Evolutionary conservation across 768 basidiomycete genomes (phyloP).

Genomic region (Infundibulicybe gibba): DNA sequence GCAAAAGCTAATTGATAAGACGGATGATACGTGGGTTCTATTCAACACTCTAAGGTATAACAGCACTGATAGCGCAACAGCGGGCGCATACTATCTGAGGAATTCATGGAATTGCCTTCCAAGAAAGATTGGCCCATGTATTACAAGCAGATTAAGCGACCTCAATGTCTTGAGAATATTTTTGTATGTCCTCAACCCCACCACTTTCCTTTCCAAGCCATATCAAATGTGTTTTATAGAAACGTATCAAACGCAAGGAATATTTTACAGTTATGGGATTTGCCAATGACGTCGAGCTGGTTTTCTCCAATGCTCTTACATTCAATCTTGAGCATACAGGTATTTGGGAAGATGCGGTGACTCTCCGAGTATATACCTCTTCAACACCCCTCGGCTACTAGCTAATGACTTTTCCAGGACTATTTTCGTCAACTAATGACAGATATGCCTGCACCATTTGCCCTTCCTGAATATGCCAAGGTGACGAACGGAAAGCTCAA

Average conservation of each 20-base stretch:
- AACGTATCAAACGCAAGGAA: constrained; percentile 76
- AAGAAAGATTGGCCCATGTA: constrained; percentile 78
- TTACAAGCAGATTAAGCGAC: constrained; percentile 75
- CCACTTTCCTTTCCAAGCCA: constrained; percentile 1
- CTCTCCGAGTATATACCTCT: constrained; percentile 50
- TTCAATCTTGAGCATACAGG: constrained; percentile 86
- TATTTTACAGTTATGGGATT: constrained; percentile 69
- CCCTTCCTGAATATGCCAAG: constrained; percentile 62
- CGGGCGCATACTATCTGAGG: constrained; percentile 61
- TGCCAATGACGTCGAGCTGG: constrained; percentile 82
- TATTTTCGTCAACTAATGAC: constrained; percentile 74
- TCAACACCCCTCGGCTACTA: constrained; percentile 2
- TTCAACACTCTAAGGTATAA: constrained; percentile 1
- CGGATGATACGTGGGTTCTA: constrained; percentile 59
- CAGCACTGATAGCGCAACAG: constrained; percentile 27
- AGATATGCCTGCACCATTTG: constrained; percentile 65
- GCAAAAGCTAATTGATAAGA: constrained; percentile 70
- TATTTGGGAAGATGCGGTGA: constrained; percentile 77
- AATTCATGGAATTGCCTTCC: constrained; percentile 84
- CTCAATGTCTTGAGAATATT: constrained; percentile 75
- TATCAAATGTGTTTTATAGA: constrained; percentile 41
- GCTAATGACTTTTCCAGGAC: constrained; percentile 40
- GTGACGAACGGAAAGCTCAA: constrained; percentile 62
- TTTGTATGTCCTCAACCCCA: constrained; percentile 46
- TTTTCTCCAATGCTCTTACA: constrained; percentile 83